Evolutionary conservation across 179 eudicot genomes (phyloP).

Genomic region (Beta macrorhiza): DNA sequence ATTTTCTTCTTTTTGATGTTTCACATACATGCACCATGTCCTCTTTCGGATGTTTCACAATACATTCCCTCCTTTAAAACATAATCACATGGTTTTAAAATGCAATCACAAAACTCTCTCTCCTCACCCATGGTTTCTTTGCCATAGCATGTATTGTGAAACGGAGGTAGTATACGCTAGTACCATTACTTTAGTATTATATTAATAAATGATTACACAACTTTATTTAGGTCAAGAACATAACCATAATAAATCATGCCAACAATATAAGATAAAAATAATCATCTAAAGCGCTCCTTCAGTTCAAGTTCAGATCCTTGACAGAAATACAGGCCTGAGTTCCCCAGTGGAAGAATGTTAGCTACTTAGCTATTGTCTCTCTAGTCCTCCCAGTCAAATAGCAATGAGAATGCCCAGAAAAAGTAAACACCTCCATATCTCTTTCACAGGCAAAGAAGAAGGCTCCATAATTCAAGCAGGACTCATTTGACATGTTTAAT

Average conservation of each 20-base stretch:
- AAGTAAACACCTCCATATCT: neutral
- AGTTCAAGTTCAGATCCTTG: neutral
- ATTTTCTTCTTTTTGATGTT: neutral
- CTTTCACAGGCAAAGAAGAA: neutral
- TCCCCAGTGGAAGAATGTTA: neutral
- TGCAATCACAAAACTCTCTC: too few species aligned
- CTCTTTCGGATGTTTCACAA: neutral
- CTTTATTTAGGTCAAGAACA: neutral
- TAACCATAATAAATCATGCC: neutral
- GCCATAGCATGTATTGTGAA: too few species aligned
- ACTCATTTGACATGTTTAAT: neutral
- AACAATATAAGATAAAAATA: neutral
- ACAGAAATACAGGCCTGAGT: neutral
- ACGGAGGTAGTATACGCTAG: neutral
- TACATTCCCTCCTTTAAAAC: too few species aligned
- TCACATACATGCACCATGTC: neutral
- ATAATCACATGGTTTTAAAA: too few species aligned
- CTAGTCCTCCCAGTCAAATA: neutral
- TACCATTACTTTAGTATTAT: neutral
- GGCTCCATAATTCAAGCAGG: neutral
- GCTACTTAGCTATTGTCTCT: neutral
- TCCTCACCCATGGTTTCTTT: too few species aligned
- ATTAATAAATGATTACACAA: conserved; percentile 9
- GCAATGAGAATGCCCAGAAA: neutral
- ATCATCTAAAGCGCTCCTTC: neutral